These are phyloP conservation scores for Trichopus zeylanicus DNA, from an alignment of 116 monocot genomes.

Conservation along the genomic window DNA sequence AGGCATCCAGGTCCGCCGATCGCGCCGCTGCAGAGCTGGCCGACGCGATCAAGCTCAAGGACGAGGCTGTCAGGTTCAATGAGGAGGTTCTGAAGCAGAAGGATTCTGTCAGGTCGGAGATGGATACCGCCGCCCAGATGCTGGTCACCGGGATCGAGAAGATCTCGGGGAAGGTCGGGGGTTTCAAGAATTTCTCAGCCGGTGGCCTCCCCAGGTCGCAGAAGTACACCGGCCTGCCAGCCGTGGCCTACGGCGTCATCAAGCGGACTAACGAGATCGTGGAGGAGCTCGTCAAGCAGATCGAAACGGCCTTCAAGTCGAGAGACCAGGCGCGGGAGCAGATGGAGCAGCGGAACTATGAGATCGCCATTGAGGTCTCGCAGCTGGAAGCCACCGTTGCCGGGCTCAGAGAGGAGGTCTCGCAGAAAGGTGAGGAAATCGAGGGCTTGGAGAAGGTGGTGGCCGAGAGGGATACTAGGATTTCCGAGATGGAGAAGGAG, in stretches of 20 bases:
- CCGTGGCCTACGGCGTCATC: conserved; percentile 77
- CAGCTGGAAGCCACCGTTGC: conserved; percentile 81
- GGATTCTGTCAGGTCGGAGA: conserved; percentile 48
- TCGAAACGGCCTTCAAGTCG: conserved; percentile 35
- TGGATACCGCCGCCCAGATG: conserved; percentile 69
- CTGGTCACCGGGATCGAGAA: conserved; percentile 73
- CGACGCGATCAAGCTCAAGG: conserved; percentile 17
- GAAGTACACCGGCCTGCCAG: conserved; percentile 74
- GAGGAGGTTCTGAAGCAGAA: conserved; percentile 17
- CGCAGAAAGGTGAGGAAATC: conserved; percentile 29
- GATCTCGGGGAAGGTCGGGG: conserved; percentile 62
- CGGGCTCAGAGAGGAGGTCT: conserved; percentile 40
- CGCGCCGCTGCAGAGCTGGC: conserved; percentile 8
- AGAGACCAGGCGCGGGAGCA: conserved; percentile 68
- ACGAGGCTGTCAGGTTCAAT: conserved; percentile 13
- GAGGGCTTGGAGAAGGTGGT: conserved; percentile 26
- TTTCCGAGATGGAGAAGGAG: conserved; percentile 39
- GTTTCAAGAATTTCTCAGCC: conserved; percentile 36
- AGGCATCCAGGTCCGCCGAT: conserved; percentile 15
- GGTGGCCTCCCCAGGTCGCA: conserved; percentile 60
- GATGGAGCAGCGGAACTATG: conserved; percentile 88
- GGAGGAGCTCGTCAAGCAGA: conserved; percentile 66
- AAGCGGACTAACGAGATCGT: conserved; percentile 72
- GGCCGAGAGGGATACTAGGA: conserved; percentile 30
- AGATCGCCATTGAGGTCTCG: conserved; percentile 97